A percentile compares a stretch with the other conserved stretches of the same genome.
phyloP scores from a whole-genome alignment of 345 rosid species.

The Eucalyptus sp. region DNA sequence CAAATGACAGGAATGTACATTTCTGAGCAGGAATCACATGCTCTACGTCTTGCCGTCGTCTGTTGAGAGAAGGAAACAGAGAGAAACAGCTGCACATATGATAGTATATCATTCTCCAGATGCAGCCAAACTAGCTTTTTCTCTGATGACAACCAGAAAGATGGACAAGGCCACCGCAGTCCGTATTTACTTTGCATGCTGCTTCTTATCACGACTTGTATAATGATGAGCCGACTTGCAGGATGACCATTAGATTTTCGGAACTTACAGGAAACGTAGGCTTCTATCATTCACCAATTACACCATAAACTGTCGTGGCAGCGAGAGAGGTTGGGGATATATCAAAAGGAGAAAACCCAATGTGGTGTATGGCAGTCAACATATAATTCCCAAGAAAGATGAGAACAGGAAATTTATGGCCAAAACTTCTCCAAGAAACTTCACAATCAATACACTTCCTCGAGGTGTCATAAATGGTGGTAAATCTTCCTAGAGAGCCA shows the following conservation, averaged over 20 bases:
- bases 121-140: background rate
- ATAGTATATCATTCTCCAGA: background rate
- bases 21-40: background rate
- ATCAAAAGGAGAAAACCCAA: background rate
- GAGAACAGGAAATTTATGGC: background rate
- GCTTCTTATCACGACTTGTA: background rate
- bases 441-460: background rate
- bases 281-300: background rate
- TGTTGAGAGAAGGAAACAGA: background rate
- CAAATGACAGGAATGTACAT: background rate
- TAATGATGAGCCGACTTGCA: background rate
- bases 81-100: background rate
- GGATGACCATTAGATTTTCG: background rate
- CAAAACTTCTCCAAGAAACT: background rate
- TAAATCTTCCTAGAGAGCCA: background rate
- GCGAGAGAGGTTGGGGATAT: background rate
- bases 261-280: background rate
- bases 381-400: background rate
- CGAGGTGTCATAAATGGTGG: background rate
- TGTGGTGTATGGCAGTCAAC: background rate
- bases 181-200: background rate
- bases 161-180: background rate
- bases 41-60: background rate
- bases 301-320: background rate
- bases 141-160: background rate